Evolutionary conservation across 306 rosid genomes (phyloP).

Genomic region (Heteromeles arbutifolia): DNA sequence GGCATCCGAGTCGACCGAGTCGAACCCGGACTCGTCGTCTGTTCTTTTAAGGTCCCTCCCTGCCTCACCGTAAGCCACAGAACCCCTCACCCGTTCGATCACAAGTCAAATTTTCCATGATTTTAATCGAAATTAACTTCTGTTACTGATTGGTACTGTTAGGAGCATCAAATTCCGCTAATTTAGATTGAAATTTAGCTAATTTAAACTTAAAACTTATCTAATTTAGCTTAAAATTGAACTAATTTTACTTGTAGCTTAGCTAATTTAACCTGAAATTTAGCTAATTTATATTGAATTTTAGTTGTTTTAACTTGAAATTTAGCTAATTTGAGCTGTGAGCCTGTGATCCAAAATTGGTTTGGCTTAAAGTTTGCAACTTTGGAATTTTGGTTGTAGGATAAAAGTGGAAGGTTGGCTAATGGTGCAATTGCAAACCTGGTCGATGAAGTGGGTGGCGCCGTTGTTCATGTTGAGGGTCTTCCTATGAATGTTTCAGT

Average conservation of each 20-base stretch:
- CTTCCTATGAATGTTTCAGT: slow-evolving; percentile 77
- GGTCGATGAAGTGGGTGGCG: slow-evolving; percentile 73
- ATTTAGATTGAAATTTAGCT: not conserved
- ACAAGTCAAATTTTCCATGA: not conserved
- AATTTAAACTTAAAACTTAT: not conserved
- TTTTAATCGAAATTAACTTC: not conserved
- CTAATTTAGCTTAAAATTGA: not conserved
- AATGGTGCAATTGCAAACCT: slow-evolving; percentile 70
- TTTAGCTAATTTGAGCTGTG: not conserved
- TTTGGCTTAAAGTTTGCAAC: not conserved
- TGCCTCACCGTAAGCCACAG: slow-evolving; percentile 29
- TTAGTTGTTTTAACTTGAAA: not conserved
- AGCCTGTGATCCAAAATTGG: not conserved
- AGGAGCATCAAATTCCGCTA: not conserved
- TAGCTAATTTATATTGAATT: not conserved
- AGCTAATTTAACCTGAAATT: too few species aligned
- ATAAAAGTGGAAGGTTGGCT: slow-evolving; percentile 56
- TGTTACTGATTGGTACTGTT: not conserved
- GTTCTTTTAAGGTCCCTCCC: slow-evolving; percentile 63
- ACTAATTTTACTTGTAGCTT: not conserved
- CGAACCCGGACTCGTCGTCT: slow-evolving; percentile 59
- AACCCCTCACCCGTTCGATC: not conserved
- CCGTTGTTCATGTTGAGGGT: slow-evolving; percentile 49
- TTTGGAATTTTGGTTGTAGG: slow-evolving; percentile 34
- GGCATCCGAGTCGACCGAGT: slow-evolving; percentile 79